phyloP scores from a whole-genome alignment of 768 basidiomycete species.

The Mycena venus region DNA sequence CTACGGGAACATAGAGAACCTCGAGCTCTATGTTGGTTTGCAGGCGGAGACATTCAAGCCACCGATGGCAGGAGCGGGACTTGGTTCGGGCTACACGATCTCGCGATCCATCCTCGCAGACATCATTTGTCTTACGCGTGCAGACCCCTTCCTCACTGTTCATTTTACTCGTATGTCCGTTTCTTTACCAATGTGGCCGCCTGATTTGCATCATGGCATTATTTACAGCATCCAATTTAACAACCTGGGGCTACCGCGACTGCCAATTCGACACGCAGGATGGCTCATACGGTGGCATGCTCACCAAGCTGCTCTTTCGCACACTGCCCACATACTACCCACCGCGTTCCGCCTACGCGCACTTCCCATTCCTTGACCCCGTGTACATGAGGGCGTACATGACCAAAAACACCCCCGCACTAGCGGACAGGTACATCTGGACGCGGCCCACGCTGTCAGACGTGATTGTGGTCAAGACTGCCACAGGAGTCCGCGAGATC shows the following conservation, averaged over 20 bases:
- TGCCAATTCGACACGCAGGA: constrained; percentile 73
- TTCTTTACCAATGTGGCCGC: not conserved
- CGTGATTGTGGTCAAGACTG: constrained; percentile 44
- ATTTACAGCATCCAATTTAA: constrained; percentile 73
- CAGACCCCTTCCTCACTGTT: constrained; percentile 83
- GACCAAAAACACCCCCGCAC: constrained; percentile 36
- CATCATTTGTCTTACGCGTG: constrained; percentile 80
- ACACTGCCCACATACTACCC: constrained; percentile 82
- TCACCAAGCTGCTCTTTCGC: constrained; percentile 80
- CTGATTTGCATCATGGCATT: not conserved
- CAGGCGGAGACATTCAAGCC: constrained; percentile 81
- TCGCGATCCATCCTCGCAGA: constrained; percentile 87
- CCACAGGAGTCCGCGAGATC: constrained; percentile 50
- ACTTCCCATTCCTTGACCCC: constrained; percentile 87
- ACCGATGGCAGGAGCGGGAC: constrained; percentile 75
- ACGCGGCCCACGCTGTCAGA: constrained; percentile 55
- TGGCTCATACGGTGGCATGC: constrained; percentile 82
- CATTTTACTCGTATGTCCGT: constrained; percentile 79
- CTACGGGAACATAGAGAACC: constrained; percentile 81
- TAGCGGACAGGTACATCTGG: constrained; percentile 69
- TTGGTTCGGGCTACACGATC: constrained; percentile 88
- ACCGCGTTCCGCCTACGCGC: constrained; percentile 73
- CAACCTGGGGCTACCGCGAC: constrained; percentile 84
- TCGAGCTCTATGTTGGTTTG: constrained; percentile 83
- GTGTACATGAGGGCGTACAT: constrained; percentile 58